These are phyloP conservation scores for Pseudopyricularia cyperi DNA, from an alignment of 2,329 filamentous ascomycete genomes.

Conservation along the genomic window DNA sequence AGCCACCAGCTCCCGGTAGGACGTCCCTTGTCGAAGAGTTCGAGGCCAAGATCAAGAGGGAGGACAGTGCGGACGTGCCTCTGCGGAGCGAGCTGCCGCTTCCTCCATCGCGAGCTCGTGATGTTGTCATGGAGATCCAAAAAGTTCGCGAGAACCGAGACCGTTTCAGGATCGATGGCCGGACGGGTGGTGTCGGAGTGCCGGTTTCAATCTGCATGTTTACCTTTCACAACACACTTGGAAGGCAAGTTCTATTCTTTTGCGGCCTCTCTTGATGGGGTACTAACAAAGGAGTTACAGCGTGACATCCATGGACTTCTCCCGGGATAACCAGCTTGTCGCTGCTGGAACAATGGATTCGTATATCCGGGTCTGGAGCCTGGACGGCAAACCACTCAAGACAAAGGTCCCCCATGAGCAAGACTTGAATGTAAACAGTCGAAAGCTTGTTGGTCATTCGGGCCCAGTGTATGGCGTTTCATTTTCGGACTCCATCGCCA, in stretches of 20 bases:
- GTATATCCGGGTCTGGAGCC: conserved; percentile 87
- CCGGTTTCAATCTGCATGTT: conserved; percentile 91
- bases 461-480: conserved; percentile 80
- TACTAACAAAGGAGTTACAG: conserved; percentile 26
- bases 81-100: conserved; percentile 69
- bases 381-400: conserved; percentile 71
- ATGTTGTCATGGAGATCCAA: conserved; percentile 88
- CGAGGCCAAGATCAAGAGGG: conserved; percentile 75
- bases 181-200: conserved; percentile 71
- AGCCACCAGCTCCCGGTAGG: conserved; percentile 58
- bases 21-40: conserved; percentile 75
- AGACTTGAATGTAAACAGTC: conserved; percentile 45
- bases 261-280: not conserved
- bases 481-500: conserved; percentile 63
- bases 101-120: conserved; percentile 75
- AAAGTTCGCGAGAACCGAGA: conserved; percentile 89
- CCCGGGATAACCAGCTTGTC: conserved; percentile 74
- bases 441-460: conserved; percentile 75
- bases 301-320: conserved; percentile 90
- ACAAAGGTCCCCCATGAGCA: conserved; percentile 49
- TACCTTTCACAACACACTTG: conserved; percentile 93
- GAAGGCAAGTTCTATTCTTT: conserved; percentile 46
- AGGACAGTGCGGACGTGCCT: conserved; percentile 76
- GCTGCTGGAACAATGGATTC: conserved; percentile 87
- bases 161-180: conserved; percentile 74